Evolutionary conservation across 2,329 filamentous ascomycete genomes (phyloP), one percentile per base, ranked within the genome.

Genomic region (Cladophialophora exuberans): DNA sequence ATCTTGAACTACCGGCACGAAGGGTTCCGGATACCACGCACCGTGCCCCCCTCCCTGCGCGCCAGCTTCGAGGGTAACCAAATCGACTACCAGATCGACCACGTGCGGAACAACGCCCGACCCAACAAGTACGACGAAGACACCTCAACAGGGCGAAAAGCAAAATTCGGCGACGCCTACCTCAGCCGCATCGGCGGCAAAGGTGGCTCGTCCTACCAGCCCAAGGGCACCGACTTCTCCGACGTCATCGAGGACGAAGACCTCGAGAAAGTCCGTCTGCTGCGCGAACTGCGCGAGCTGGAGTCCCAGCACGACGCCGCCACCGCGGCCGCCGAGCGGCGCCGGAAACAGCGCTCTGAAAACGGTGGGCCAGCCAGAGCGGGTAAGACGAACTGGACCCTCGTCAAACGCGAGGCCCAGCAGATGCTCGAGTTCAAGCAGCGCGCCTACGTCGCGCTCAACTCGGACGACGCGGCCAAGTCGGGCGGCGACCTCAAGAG

Each of bases 121-220:
- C 69, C 65, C 13, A 63, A 63, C 41, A 64, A 65, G 58, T 84
- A 87, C 60, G 89, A 92, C 68, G 90, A 95, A 47, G 83, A 83
- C 62, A 97, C 93, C 0, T 76, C 83, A 30, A 94, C 90, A 0
- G 92, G 93, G 54, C 88, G 89, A 68, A 99, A 99, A 76, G 88
- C 91, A 65, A 97, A 96, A 76, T 99, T 99, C 69, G 94, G 94
- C 62, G 94, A 99, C 72, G 89, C 96, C 61, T 99, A 97, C 73
- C 83, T 99, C 54, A 95, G 89, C 58, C 86, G 94, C 10, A 81
- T 99, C 33, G 94, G 94, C 6, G 79, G 86, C 4, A 83, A 85
- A 48, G 88, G 92, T 67, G 85, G 87, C 63, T 86, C 83, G 56
- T 93, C 94, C 74, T 83, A 88, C 6, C 79, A 87, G 35, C 63